phyloP scores from a whole-genome alignment of 2,329 filamentous ascomycete species.

The Ustulina deusta region DNA sequence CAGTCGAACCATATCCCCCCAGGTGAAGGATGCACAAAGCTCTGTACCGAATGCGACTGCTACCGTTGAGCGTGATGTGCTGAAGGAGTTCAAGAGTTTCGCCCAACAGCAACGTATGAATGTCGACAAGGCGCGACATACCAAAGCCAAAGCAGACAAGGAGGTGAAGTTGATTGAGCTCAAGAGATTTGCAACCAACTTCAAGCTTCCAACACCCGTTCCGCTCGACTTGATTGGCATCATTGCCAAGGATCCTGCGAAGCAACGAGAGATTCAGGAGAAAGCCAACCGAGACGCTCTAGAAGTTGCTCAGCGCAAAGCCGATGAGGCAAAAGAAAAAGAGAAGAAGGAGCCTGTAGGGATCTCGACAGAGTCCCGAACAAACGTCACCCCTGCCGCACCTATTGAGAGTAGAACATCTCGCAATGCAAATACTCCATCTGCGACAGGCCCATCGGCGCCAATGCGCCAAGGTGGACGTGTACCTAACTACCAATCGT shows the following conservation, averaged over 20 bases:
- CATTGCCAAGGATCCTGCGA: slow-evolving; percentile 94
- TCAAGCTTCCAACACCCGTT: slow-evolving; percentile 94
- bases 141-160: slow-evolving; percentile 79
- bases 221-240: slow-evolving; percentile 93
- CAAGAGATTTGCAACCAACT: slow-evolving; percentile 92
- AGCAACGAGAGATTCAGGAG: slow-evolving; percentile 92
- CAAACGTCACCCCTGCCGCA: slow-evolving; percentile 45
- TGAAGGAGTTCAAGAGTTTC: slow-evolving; percentile 74
- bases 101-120: slow-evolving; percentile 67
- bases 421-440: slow-evolving; percentile 50
- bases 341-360: slow-evolving; percentile 63
- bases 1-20: slow-evolving; percentile 58
- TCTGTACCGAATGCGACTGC: slow-evolving; percentile 66
- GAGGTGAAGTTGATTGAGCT: slow-evolving; percentile 93
- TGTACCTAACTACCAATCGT: slow-evolving; percentile 62
- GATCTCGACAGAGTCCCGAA: slow-evolving; percentile 59
- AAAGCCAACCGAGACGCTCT: slow-evolving; percentile 84
- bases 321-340: slow-evolving; percentile 64
- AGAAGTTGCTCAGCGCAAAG: slow-evolving; percentile 64
- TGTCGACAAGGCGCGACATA: slow-evolving; percentile 67
- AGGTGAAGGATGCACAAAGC: slow-evolving; percentile 54
- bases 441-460: slow-evolving; percentile 36
- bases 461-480: slow-evolving; percentile 57
- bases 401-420: slow-evolving; percentile 45
- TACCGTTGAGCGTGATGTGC: slow-evolving; percentile 71